Evolutionary conservation across 306 rosid genomes (phyloP).

Genomic region (Biancaea sappan): DNA sequence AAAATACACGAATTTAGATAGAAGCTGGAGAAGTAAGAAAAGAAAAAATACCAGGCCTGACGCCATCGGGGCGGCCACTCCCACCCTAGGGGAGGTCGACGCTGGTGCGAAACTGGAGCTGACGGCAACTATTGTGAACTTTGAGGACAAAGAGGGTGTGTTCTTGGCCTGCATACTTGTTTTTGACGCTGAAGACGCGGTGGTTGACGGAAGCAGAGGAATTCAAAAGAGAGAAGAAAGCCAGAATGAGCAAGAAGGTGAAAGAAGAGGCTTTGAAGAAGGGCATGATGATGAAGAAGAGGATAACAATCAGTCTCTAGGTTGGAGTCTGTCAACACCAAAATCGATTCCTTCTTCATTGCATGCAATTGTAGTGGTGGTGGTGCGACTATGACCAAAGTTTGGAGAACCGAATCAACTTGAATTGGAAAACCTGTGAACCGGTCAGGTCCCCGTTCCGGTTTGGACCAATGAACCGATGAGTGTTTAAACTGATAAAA

Average conservation of each 20-base stretch:
- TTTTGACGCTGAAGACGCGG: constrained; percentile 84
- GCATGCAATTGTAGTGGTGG: neutral
- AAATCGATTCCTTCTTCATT: neutral
- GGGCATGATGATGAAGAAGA: neutral
- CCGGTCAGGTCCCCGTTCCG: too few relatives aligned
- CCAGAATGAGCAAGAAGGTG: neutral
- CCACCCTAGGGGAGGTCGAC: constrained; percentile 98
- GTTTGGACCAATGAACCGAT: too few relatives aligned
- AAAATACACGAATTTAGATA: neutral
- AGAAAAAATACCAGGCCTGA: constrained; percentile 51
- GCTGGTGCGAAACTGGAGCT: constrained; percentile 76
- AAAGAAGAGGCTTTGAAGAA: neutral
- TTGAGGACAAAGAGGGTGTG: constrained; percentile 69
- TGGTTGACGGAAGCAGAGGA: constrained; percentile 43
- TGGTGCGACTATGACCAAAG: neutral
- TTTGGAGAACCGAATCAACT: too few relatives aligned
- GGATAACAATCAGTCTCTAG: neutral
- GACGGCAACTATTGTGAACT: constrained; percentile 86
- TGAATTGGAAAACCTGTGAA: too few relatives aligned
- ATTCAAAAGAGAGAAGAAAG: constrained; percentile 34
- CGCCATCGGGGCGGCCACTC: constrained; percentile 86
- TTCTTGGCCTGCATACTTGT: constrained; percentile 68
- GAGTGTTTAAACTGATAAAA: too few relatives aligned
- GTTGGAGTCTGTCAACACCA: neutral
- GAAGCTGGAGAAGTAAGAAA: neutral